These are phyloP conservation scores for Ciborinia camelliae DNA, from an alignment of 2,329 filamentous ascomycete genomes.

Conservation along the genomic window DNA sequence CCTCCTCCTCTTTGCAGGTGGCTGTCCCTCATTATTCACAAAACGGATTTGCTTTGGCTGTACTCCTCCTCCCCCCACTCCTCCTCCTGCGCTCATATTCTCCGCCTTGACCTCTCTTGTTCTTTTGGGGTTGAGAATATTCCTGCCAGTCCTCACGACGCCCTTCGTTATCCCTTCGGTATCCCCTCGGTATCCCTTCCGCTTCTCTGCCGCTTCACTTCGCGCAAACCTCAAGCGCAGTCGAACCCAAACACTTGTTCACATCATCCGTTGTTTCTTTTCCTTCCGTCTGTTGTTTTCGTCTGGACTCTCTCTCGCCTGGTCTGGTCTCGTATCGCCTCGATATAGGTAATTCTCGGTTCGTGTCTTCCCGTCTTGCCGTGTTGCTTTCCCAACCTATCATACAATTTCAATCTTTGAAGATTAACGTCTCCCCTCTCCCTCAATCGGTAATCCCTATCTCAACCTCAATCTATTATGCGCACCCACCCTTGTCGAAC, in stretches of 20 bases:
- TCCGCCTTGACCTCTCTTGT: not conserved
- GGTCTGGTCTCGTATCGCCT: not conserved
- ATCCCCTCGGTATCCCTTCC: not conserved
- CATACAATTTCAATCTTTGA: not conserved
- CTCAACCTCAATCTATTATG: not conserved
- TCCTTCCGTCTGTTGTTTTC: not conserved
- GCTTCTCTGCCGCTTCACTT: not conserved
- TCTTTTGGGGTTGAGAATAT: not conserved
- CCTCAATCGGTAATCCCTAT: not conserved
- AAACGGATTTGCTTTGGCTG: constrained; percentile 63
- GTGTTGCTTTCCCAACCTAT: no score
- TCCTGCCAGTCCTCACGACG: not conserved
- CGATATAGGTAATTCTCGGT: no score
- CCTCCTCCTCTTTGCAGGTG: constrained; percentile 72
- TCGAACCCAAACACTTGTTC: not conserved
- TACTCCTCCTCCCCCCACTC: not conserved
- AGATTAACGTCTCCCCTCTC: not conserved
- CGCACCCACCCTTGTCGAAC: not conserved
- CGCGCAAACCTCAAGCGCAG: constrained; percentile 9
- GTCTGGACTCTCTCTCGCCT: not conserved
- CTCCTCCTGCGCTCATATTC: constrained; percentile 11
- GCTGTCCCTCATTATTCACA: constrained; percentile 77
- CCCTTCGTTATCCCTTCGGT: not conserved
- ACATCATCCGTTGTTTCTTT: not conserved
- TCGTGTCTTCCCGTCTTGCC: not conserved